These are phyloP conservation scores for Punctularia strigosozonata DNA, from an alignment of 768 basidiomycete species.

Conservation along the genomic window DNA sequence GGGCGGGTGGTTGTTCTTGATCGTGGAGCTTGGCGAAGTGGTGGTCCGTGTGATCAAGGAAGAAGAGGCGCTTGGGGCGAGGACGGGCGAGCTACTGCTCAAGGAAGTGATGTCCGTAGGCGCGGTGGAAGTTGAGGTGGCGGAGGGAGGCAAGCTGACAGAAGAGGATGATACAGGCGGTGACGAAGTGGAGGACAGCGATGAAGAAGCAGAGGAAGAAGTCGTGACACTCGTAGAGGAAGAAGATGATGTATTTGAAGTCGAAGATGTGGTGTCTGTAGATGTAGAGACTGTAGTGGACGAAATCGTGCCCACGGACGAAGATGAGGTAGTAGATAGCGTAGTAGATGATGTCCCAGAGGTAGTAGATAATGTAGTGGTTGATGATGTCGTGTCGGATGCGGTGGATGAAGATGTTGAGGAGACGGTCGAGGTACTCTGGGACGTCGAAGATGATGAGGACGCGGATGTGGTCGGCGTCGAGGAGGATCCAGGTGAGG, in stretches of 20 bases:
- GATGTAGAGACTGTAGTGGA: background rate
- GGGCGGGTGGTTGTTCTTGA: background rate
- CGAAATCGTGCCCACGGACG: background rate
- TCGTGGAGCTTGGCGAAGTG: background rate
- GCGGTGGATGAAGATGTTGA: background rate
- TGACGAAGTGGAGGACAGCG: background rate
- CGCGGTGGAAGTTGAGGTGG: background rate
- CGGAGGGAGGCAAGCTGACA: background rate
- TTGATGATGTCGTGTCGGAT: too few species aligned
- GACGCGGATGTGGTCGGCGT: background rate
- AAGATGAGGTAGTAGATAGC: background rate
- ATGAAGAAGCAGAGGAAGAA: background rate
- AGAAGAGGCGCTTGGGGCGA: background rate
- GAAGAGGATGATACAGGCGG: background rate
- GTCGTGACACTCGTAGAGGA: too few species aligned
- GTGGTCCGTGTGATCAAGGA: background rate
- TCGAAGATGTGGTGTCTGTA: background rate
- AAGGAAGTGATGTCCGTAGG: background rate
- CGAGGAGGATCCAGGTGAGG: background rate
- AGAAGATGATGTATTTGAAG: too few species aligned
- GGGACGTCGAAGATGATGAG: background rate
- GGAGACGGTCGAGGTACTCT: background rate
- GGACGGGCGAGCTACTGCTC: background rate
- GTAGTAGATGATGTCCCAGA: background rate
- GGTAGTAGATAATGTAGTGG: background rate